A percentile compares a stretch with the other conserved stretches of the same genome.
phyloP scores from a whole-genome alignment of 805 yeast genomes.

The Ogataea sp. region DNA sequence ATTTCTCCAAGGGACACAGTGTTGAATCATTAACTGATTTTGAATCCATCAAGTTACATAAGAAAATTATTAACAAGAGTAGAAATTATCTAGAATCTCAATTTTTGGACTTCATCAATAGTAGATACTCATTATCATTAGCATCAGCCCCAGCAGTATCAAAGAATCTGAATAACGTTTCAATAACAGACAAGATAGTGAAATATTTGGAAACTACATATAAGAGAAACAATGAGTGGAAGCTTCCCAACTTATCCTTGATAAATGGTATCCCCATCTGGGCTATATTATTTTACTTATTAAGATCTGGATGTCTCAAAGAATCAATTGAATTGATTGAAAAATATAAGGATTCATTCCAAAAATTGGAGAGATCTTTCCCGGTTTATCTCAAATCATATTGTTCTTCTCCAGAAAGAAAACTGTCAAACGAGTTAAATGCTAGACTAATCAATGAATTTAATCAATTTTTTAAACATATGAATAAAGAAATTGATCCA shows the following conservation, averaged over 20 bases:
- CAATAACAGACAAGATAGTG: slow-evolving; percentile 62
- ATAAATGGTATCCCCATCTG: slow-evolving; percentile 89
- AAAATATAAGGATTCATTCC: slow-evolving; percentile 62
- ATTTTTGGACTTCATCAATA: slow-evolving; percentile 67
- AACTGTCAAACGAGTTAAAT: slow-evolving; percentile 57
- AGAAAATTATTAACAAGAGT: slow-evolving; percentile 45
- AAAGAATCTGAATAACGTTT: too few species aligned
- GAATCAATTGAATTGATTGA: slow-evolving; percentile 71
- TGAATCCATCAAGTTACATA: slow-evolving; percentile 29
- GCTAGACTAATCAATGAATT: slow-evolving; percentile 73
- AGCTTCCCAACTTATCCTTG: slow-evolving; percentile 44
- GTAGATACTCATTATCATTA: too few species aligned
- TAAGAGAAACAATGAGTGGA: slow-evolving; percentile 32
- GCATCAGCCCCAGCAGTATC: too few species aligned
- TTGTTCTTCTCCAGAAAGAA: slow-evolving; percentile 43
- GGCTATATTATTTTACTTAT: slow-evolving; percentile 80
- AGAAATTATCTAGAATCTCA: slow-evolving; percentile 63
- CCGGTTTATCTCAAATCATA: slow-evolving; percentile 71
- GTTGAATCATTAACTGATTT: slow-evolving; percentile 16
- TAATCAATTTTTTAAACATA: slow-evolving; percentile 68
- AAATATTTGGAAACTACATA: slow-evolving; percentile 46
- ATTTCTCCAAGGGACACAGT: slow-evolving; percentile 24
- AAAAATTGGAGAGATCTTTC: slow-evolving; percentile 79
- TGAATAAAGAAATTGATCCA: slow-evolving; percentile 67
- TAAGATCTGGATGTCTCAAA: slow-evolving; percentile 73